These are phyloP conservation scores for Triangularia setosa DNA, from an alignment of 2,329 filamentous ascomycete genomes.

Conservation along the genomic window DNA sequence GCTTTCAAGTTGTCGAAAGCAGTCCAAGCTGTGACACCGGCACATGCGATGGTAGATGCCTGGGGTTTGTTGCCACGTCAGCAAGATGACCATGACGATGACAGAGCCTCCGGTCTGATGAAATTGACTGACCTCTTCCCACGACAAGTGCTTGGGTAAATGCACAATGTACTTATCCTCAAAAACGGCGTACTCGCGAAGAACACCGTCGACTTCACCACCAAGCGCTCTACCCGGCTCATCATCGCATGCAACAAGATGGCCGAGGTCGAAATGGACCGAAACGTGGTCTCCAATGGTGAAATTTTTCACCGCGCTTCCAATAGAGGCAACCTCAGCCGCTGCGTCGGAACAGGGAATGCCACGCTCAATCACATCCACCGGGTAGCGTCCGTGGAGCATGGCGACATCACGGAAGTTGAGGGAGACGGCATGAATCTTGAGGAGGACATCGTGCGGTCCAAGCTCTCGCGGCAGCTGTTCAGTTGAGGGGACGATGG, in stretches of 20 bases:
- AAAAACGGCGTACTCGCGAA: conserved; percentile 26
- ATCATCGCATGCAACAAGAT: conserved; percentile 11
- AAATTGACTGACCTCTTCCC: conserved; percentile 23
- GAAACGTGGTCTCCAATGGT: conserved; percentile 25
- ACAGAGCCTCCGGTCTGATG: not conserved
- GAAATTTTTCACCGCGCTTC: conserved; percentile 22
- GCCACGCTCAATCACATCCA: conserved; percentile 13
- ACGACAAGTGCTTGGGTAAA: conserved; percentile 23
- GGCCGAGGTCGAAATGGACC: conserved; percentile 14
- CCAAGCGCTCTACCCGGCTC: conserved; percentile 10
- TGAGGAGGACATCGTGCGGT: conserved; percentile 20
- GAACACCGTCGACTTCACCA: conserved; percentile 21
- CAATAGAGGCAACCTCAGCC: conserved; percentile 26
- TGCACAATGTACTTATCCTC: conserved; percentile 20
- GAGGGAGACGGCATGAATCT: conserved; percentile 25
- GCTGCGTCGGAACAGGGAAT: conserved; percentile 25
- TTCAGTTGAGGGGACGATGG: conserved; percentile 8
- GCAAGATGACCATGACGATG: not conserved
- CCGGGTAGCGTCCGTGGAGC: conserved; percentile 27
- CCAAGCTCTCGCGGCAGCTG: conserved; percentile 7
- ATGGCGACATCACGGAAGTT: conserved; percentile 29
- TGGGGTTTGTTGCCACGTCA: conserved; percentile 5
- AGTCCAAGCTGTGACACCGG: conserved; percentile 26
- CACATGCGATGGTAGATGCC: conserved; percentile 22
- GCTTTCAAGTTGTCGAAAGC: conserved; percentile 14